These are phyloP conservation scores for Blastocladiella emersonii DNA, from an alignment of 371 early-diverging fungal genomes.

Conservation along the genomic window DNA sequence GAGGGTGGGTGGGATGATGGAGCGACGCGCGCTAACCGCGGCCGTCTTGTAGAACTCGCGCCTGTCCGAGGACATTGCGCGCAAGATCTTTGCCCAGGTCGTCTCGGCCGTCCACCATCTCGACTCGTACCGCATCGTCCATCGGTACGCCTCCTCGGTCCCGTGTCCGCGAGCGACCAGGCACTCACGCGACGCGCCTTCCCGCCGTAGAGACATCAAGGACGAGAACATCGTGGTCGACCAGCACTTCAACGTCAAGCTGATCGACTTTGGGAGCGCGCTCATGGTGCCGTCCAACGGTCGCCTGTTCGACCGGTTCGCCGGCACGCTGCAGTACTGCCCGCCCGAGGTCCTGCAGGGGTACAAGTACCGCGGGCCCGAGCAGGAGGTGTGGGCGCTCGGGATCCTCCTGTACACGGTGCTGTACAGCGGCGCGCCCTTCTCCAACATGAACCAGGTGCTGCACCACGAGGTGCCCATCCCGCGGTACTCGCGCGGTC, in stretches of 20 bases:
- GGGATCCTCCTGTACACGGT: constrained; percentile 34
- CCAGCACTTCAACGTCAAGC: constrained; percentile 29
- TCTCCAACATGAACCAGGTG: not conserved
- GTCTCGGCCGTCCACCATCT: constrained; percentile 48
- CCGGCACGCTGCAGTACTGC: constrained; percentile 48
- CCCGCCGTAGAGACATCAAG: constrained; percentile 29
- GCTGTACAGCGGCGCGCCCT: not conserved
- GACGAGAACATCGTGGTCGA: constrained; percentile 71
- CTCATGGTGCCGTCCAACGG: not conserved
- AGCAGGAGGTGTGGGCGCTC: constrained; percentile 73
- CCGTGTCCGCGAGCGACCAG: not conserved
- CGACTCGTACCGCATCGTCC: constrained; percentile 36
- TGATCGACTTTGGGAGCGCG: constrained; percentile 73
- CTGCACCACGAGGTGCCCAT: not conserved
- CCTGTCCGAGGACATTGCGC: constrained; percentile 40
- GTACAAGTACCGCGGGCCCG: constrained; percentile 51
- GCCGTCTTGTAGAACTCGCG: not conserved
- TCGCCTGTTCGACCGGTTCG: constrained; percentile 36
- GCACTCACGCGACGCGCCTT: no score
- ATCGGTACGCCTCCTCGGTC: constrained; percentile 16
- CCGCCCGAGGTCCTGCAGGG: constrained; percentile 64
- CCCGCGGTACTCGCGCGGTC: constrained; percentile 31
- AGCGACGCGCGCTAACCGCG: not conserved
- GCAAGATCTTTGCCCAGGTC: constrained; percentile 54
- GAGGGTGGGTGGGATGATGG: constrained; percentile 25